Evolutionary conservation across 2,329 filamentous ascomycete genomes (phyloP).

Genomic region (Calcarisporium arbuscula): DNA sequence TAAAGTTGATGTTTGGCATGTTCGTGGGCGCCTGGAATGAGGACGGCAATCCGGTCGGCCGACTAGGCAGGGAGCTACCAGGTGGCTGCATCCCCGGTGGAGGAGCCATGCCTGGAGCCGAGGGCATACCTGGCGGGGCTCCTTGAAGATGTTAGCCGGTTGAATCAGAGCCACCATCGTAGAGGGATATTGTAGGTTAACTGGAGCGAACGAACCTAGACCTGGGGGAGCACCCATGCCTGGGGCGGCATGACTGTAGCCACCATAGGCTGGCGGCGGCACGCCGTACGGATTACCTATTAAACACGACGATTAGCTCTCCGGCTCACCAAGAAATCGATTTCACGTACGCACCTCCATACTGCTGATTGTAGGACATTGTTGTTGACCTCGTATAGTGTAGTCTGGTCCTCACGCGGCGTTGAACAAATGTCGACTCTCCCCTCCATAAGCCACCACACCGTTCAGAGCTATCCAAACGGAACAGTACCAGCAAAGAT

Average conservation of each 20-base stretch:
- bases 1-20: constrained; percentile 98
- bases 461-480: too few species aligned
- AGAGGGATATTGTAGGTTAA: constrained; percentile 1
- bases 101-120: constrained; percentile 72
- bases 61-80: constrained; percentile 67
- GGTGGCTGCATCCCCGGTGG: constrained; percentile 72
- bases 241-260: constrained; percentile 57
- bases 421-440: too few species aligned
- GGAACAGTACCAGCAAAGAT: too few species aligned
- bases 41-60: constrained; percentile 71
- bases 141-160: constrained; percentile 40
- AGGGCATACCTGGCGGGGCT: constrained; percentile 73
- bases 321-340: background rate
- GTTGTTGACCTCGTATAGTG: constrained; percentile 1
- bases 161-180: constrained; percentile 3
- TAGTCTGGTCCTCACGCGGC: constrained; percentile 5
- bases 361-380: constrained; percentile 57
- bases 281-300: constrained; percentile 62
- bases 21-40: constrained; percentile 86
- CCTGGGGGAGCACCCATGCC: constrained; percentile 75
- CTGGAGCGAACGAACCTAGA: constrained; percentile 57
- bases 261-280: constrained; percentile 67
- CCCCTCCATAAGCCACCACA: too few species aligned
- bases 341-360: constrained; percentile 41
- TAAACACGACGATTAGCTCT: background rate